Evolutionary conservation across 148 eudicot species (phyloP), one percentile per base, ranked within the genome.

Genomic region (Arbutus unedo): DNA sequence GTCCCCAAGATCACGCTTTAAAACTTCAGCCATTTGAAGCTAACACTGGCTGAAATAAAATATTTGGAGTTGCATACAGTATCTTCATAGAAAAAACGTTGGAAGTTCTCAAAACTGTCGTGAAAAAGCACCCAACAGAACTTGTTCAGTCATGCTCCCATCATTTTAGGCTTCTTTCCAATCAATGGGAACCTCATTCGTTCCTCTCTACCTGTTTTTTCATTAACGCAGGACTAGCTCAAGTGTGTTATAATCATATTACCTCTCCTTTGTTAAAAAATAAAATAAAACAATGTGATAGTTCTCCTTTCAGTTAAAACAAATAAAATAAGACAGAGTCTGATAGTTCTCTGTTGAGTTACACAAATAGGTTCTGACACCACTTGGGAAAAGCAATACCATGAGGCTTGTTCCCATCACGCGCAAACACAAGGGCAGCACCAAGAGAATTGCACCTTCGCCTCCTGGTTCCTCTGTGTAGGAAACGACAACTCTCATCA

Each of bases 351-450:
- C 31, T 47, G 43, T n/a, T 41, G 64, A 70, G 21, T 9, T 19
- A 44, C 18, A 23, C 44, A 72, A 31, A 6, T 13, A 68, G 54
- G 18, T 16, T 56, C 18, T n/a, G 64, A 41, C 6, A 23, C 23
- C 43, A 56, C 6, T 53, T 62, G 41, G 14, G 9, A 73, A 73
- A 43, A 3, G 54, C 48, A 38, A 10, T 84, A 96, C 99, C 98
- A 83, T 79, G 78, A 82, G 87, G 85, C 76, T 84, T 89, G 85
- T 81, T 82, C 68, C 82, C 87, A 43, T 93, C 91, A 84, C 84
- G 86, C 74, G 89, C 92, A 88, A 96, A 92, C 64, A 93, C 78
- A 79, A 96, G 91, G 76, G 94, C 95, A 91, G 89, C 92, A 75
- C 91, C 95, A 77, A 73, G 89, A 81, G 74, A 23, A 50, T 10